Evolutionary conservation across 2,329 filamentous ascomycete genomes (phyloP).

Genomic region (Microsporum audouinii): DNA sequence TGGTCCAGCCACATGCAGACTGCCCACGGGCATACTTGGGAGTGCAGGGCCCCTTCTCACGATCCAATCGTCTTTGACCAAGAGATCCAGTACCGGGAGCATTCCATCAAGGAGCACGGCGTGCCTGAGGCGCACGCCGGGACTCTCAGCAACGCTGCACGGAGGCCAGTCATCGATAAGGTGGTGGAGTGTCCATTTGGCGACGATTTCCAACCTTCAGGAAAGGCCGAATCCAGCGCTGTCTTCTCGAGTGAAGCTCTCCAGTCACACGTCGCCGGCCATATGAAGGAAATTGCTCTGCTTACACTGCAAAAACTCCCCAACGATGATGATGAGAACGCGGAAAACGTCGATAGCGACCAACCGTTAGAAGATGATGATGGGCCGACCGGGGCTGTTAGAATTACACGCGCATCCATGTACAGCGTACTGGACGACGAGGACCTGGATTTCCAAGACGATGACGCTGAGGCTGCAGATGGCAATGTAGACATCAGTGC

Average conservation of each 20-base stretch:
- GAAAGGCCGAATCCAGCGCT: conserved; percentile 15
- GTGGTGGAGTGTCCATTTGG: conserved; percentile 21
- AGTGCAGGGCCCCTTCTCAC: no score
- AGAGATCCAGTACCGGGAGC: conserved; percentile 15
- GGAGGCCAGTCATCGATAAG: conserved; percentile 18
- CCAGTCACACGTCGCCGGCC: conserved; percentile 21
- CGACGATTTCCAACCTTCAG: conserved; percentile 19
- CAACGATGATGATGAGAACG: conserved; percentile 17
- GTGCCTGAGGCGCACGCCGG: conserved; percentile 14
- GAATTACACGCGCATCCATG: conserved; percentile 20
- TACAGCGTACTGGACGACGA: conserved; percentile 23
- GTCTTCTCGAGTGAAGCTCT: conserved; percentile 19
- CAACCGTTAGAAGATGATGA: conserved; percentile 18
- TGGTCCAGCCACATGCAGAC: no score
- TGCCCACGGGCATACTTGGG: no score
- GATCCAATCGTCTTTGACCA: no score
- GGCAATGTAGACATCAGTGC: background rate
- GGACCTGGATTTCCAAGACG: conserved; percentile 18
- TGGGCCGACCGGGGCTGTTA: conserved; percentile 9
- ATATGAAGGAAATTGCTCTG: conserved; percentile 25
- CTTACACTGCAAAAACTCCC: conserved; percentile 25
- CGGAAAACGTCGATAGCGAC: conserved; percentile 19
- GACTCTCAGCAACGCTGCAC: conserved; percentile 20
- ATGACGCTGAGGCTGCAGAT: conserved; percentile 8
- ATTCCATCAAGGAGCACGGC: conserved; percentile 18